Conservation (phyloP, 2,329 filamentous ascomycete genomes). For the Penicillium olsonii region DNA sequence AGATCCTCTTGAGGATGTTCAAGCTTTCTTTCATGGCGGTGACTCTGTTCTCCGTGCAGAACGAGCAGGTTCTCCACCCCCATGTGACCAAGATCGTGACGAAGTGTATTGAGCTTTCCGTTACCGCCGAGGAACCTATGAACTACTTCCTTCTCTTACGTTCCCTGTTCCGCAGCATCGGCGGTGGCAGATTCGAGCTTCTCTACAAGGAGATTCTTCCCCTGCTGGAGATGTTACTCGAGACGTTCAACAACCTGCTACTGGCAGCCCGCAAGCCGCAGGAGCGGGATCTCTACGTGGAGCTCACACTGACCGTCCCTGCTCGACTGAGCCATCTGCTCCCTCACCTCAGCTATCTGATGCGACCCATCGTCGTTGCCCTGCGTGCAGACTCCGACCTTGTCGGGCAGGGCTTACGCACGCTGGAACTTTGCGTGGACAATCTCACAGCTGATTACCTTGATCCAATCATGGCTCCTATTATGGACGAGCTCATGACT, state of each 20-base stretch:
- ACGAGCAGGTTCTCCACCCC: constrained; percentile 91
- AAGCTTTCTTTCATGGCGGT: constrained; percentile 99
- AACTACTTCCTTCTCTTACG: constrained; percentile 95
- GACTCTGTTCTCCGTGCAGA: constrained; percentile 89
- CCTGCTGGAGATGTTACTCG: constrained; percentile 92
- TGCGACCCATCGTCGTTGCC: constrained; percentile 96
- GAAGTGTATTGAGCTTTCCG: constrained; percentile 93
- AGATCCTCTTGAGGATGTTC: constrained; percentile 89
- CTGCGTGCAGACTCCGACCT: constrained; percentile 88
- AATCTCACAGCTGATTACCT: constrained; percentile 97
- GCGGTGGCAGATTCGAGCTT: constrained; percentile 94
- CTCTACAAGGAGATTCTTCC: constrained; percentile 98
- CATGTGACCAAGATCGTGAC: constrained; percentile 98
- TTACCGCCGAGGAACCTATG: constrained; percentile 94
- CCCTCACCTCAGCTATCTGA: constrained; percentile 92
- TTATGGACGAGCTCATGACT: constrained; percentile 98
- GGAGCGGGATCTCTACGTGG: constrained; percentile 94
- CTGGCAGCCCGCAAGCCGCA: constrained; percentile 85
- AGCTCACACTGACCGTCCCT: constrained; percentile 93
- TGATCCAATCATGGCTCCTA: constrained; percentile 97
- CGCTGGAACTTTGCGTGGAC: constrained; percentile 93
- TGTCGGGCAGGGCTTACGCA: constrained; percentile 89
- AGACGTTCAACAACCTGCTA: constrained; percentile 93
- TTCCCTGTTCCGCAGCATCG: constrained; percentile 93
- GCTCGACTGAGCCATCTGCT: constrained; percentile 91